Evolutionary conservation across 805 yeast genomes (phyloP), one percentile per base, ranked within the genome.

Genomic region (Candida railenensis): DNA sequence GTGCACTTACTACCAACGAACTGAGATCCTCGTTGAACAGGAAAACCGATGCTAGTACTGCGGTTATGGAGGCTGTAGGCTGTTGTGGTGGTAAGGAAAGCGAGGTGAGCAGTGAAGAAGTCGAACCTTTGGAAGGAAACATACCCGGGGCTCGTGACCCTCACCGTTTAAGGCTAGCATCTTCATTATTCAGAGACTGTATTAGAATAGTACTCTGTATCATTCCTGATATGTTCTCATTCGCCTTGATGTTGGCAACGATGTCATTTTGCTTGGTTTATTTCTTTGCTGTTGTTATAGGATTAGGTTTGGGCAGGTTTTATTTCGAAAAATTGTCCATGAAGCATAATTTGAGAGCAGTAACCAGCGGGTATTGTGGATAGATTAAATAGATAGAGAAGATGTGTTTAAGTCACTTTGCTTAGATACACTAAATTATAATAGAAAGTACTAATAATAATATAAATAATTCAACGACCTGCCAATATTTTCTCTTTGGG

Each of bases 241-340:
- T 82, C 58, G 84, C 84, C 32, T 65, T 87, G 55, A 87, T 87
- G 95, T 74, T 87, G 67, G 90, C 82, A 14, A 85, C 86, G 4
- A 87, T 87, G 95, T 73, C 85, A 36, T 86, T 73, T 59, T 76
- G 85, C 7, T 53, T 85, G 40, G 65, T 81, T 0, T 87, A 87
- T 53, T 83, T 87, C 62, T 87, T 87, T 65, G 92, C 88, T 1
- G 82, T 85, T 25, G 79, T 83, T 15, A 55, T 82, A 15, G 95
- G 95, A 9, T 67, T 85, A 48, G 76, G 90, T 0, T 67, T 85
- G 47, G 88, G 89, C 33, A 87, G 86, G 55, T 80, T 86, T 38
- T 76, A 80, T 55, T 85, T 84, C 64, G 84, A 83, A 53, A 78
- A 87, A 60, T 61, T 82, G 40, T 58, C 78, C 21, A 74, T 69